Evolutionary conservation across 768 basidiomycete genomes (phyloP), one percentile per base, ranked within the genome.

Genomic region (Rhodotorula graminis): DNA sequence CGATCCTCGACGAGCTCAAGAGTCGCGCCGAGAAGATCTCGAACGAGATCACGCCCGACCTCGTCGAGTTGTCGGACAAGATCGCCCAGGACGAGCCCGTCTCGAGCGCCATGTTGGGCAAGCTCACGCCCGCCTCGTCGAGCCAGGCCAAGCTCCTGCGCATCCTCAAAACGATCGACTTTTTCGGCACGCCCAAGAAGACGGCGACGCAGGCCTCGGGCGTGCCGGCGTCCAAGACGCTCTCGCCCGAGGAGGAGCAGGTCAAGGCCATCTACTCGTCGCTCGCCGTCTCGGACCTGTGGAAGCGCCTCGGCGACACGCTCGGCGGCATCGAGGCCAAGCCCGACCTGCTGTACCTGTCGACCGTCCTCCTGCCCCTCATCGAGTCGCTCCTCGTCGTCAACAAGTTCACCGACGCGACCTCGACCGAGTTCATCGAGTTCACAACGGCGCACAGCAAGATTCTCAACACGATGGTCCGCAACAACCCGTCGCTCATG

Each of bases 401-500:
- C 70, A 61, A 71, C 78, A 64, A 70, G 71, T 61, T 76, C 73
- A 65, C 77, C 71, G 56, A 77, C 69, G 66, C 74, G 40, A 70
- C 74, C 56, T 60, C 70, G 61, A 61, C 65, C 70, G 61, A 74
- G 50, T 74, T 74, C 55, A 66, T 74, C 65, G 68, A 74, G 42
- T 74, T 74, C 25, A 74, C 72, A 12, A 74, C 72, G 40, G 68
- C 67, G n/a, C 72, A 74, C 58, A 66, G 67, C 44, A 72, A 72
- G 71, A 86, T 96, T 60, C 86, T 98, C 67, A 99, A 99, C 80
- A 84, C 93, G 72, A 95, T 99, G 90, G 94, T 99, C 44, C 90
- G 96, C 74, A 97, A 94, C 81, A 98, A 98, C 80, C 96, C 96
- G 5, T 93, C 94, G 0, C 82, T 99, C 55, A 94, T 99, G 91